Evolutionary conservation across 2,329 filamentous ascomycete species (phyloP).

Genomic region (Epichloe typhina): DNA sequence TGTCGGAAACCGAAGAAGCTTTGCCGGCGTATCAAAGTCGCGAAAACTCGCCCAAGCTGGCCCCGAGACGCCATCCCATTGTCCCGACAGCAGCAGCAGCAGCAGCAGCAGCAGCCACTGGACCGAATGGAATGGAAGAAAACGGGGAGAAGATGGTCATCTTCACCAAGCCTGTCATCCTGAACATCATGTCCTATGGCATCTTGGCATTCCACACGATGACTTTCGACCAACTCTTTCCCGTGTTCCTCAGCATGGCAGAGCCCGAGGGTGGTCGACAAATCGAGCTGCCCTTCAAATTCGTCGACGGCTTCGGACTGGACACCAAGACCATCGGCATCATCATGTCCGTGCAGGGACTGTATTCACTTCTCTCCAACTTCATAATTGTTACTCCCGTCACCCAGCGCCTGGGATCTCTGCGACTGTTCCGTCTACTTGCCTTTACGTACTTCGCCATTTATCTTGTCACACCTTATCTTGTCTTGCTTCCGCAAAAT

Average conservation of each 20-base stretch:
- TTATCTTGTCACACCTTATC: slow-evolving; percentile 79
- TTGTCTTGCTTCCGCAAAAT: slow-evolving; percentile 64
- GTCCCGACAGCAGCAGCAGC: background rate
- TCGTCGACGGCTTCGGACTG: slow-evolving; percentile 74
- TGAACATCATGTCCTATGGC: slow-evolving; percentile 82
- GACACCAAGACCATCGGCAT: slow-evolving; percentile 74
- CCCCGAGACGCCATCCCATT: slow-evolving; percentile 15
- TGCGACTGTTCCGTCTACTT: slow-evolving; percentile 70
- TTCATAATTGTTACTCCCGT: slow-evolving; percentile 72
- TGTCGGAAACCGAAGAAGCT: slow-evolving; percentile 35
- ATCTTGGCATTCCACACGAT: slow-evolving; percentile 96
- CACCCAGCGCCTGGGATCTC: slow-evolving; percentile 60
- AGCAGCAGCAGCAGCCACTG: background rate
- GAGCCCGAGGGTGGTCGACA: slow-evolving; percentile 33
- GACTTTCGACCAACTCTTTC: slow-evolving; percentile 87
- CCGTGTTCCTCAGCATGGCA: slow-evolving; percentile 72
- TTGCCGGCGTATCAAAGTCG: slow-evolving; percentile 56
- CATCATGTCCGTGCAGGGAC: slow-evolving; percentile 77
- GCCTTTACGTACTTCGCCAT: slow-evolving; percentile 75
- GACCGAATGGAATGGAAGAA: background rate
- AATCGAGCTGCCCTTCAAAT: slow-evolving; percentile 66
- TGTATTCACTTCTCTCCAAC: slow-evolving; percentile 80
- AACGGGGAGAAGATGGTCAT: slow-evolving; percentile 30
- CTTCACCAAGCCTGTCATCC: slow-evolving; percentile 73
- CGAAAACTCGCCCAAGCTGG: slow-evolving; percentile 39